Evolutionary conservation across 2,329 filamentous ascomycete genomes (phyloP), one percentile per base, ranked within the genome.

Genomic region (Aspergillus ochraceus): DNA sequence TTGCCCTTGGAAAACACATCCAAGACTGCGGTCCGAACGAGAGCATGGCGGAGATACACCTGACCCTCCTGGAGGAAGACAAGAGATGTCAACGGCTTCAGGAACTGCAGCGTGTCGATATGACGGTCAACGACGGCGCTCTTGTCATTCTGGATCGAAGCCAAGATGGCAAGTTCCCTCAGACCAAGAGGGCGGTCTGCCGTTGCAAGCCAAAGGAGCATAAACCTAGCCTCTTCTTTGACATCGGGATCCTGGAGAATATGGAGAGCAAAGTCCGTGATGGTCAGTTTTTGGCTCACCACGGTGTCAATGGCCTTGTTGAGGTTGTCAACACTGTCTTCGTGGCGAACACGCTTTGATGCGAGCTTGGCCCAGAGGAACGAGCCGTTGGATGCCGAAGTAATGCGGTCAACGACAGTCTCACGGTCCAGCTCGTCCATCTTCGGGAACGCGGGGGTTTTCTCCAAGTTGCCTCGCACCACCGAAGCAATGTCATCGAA

Each of bases 351-450:
- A 12, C 63, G 66, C 62, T 74, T 75, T 2, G 71, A 57, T 9
- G 69, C 71, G 9, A 78, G 67, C 62, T 76, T 78, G 4, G 74
- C 76, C 71, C 74, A 76, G 0, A 78, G 69, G 58, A 78, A 77
- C 6, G 76, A 78, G 11, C 74, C 71, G 9, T 70, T 66, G 8
- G 76, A 69, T 9, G 70, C 72, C 24, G 74, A 66, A 2, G 70
- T 62, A 46, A 79, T 68, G 3, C 67, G 68, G 24, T 68, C 68
- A 20, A 76, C 63, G 1, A 70, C 57, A 0, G 68, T 68, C 54
- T 78, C 76, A 49, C 72, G 73, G 26, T 75, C 70, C 12, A 72
- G 57, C 32, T 74, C 69, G 6, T 68, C 57, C 59, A 77, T 60
- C 1, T 55, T 49, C 1, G 39, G 50, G 59, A 74, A 76, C 4